Evolutionary conservation across 768 basidiomycete genomes (phyloP), one percentile per base, ranked within the genome.

Genomic region (Lyophyllum atratum): DNA sequence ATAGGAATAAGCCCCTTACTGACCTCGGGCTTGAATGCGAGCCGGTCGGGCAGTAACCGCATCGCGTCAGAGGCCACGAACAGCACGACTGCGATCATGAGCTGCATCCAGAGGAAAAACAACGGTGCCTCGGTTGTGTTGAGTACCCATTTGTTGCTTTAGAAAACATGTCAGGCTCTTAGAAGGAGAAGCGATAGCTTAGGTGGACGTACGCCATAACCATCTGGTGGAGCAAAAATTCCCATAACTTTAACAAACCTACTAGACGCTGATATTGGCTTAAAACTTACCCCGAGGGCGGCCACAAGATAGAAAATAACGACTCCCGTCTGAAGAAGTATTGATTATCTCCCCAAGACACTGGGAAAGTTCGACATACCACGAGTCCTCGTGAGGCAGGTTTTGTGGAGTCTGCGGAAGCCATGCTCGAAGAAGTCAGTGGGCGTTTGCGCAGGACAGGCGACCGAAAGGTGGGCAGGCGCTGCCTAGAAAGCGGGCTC

Each of bases 81-180:
- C 11, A 95, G 81, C 10, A 86, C 31, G 26, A 92, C 85, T 8
- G 94, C 94, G 52, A 95, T 92, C 47, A 84, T 60, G 10, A 95
- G 81, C 66, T 96, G 93, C 2, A 80, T 75, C 74, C 89, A 86
- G 15, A 95, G 80, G 80, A 96, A 95, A 76, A 95, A 95, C 2
- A 95, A 79, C 0, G 94, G 94, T 2, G 84, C 83, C 14, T 78
- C 69, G 17, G 92, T 91, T 21, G 74, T 73, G 68, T 89, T 87
- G 26, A 96, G 78, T 12, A 95, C 94, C 92, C 91, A 93, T 89
- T 95, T 93, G 65, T 93, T 93, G 37, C 91, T 93, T 71, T 2
- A 49, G 10, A 11, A 29, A 28, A 37, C 10, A 12, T 22, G 24
- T 39, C 52, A 25, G 61, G 28, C 29, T 29, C 26, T 31, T 33